A percentile compares a stretch with the other conserved stretches of the same genome.
These are phyloP conservation scores for Tritrichomonas foetus DNA, from an alignment of 208 protist species.

Conservation along the genomic window DNA sequence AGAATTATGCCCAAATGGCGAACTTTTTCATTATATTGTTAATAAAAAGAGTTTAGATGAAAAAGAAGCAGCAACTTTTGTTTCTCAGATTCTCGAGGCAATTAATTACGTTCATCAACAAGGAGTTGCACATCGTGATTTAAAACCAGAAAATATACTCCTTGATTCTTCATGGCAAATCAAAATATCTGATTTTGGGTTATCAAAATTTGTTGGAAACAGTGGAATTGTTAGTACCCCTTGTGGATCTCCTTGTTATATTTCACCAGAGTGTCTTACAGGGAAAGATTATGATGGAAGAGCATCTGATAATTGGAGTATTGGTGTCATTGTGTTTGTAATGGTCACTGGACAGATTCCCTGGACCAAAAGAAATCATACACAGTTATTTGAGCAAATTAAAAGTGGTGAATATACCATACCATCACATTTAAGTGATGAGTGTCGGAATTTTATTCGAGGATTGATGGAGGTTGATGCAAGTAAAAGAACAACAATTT, in stretches of 20 bases:
- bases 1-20: neutral
- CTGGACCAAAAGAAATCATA: neutral
- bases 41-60: neutral
- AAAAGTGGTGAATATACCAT: neutral
- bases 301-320: neutral
- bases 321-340: neutral
- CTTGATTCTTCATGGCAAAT: neutral
- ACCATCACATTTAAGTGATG: neutral
- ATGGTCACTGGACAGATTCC: neutral
- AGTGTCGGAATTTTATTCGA: neutral
- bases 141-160: neutral
- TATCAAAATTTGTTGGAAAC: neutral
- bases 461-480: neutral
- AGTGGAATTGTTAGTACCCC: neutral
- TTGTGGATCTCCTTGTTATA: neutral
- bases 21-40: neutral
- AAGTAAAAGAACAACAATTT: neutral
- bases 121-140: neutral
- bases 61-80: neutral
- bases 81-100: neutral
- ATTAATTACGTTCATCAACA: neutral
- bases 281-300: neutral
- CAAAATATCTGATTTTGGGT: constrained; percentile 7
- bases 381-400: constrained; percentile 1
- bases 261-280: neutral